Base-by-base conservation (phyloP, 306 rosid species). In the Inga leiocalycina region DNA sequence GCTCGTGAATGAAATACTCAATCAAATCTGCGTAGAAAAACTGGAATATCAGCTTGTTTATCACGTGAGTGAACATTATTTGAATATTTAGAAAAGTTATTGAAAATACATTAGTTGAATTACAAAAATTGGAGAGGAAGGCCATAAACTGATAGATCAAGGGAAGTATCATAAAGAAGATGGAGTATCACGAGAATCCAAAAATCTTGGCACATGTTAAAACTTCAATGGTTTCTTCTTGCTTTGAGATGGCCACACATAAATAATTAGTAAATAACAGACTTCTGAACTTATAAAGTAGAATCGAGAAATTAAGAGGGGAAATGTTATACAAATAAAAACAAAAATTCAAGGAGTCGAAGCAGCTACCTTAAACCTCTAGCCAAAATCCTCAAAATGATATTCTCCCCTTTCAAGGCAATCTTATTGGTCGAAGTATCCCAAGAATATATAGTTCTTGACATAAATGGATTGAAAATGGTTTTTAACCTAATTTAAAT, bases 281-380 rank as follows among this genome's bases (percentile, higher is more conserved):
- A 15, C 24, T 48, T 48, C 4, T 48, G 20, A 16, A 4, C 16
- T 51, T 54, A 54, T 54, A 19, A 16, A 56, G 8, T 20, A 20
- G 27, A 56, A 32, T 11, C 22, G 17, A 72, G 32, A 20, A 37
- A 65, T 49, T 39, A 13, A 48, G 34, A 5, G 76, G 75, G 41
- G 1, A 30, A 30, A 44, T 56, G 17, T 44, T 46, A 65, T 3
- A 67, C 59, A 39, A 54, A 74, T 12, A 44, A 64, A 17, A 43
- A 77, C 2, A 6, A 17, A 48, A 24, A 4, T 32, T 59, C 12
- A 41, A 66, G 48, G 37, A 78, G 27, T 24, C 30, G 37, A 80
- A 70, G 64, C n/a, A 34, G 41, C 72, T 39, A 80, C 80, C 85
- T 54, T 22, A 76, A 44, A 19, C 32, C 81, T 80, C 35, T 27